Base-by-base conservation (phyloP, 306 rosid species). In the Vigna reflexopilosa region DNA sequence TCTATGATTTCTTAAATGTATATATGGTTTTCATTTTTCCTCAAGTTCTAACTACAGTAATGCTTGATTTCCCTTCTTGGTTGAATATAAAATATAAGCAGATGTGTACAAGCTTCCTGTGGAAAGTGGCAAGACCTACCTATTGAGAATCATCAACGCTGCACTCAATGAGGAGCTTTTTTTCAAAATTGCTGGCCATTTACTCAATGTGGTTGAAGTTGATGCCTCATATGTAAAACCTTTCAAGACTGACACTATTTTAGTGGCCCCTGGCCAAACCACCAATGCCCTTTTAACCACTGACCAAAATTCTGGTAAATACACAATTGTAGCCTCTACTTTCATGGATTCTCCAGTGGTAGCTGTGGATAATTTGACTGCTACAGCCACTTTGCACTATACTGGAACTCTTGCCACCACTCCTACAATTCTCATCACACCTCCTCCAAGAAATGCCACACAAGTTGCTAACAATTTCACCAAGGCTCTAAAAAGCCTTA, bases 101-200 rank as follows among this genome's bases (percentile, higher is more conserved):
- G 97, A 82, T 14, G 93, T 89, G 28, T 90, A 83, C 82, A 83
- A 74, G 47, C 86, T 93, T 50, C 82, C 86, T 0, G 93, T 88
- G 36, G 64, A 92, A 51, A 78, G 74, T 28, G 93, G 92, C 44
- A 83, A 92, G 72, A 87, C 91, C 15, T 92, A 92, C 82, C 45
- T 92, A 26, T 75, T 92, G 2, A 91, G 97, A 59, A 84, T 91
- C 50, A 81, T 91, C 94, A 91, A 91, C 66, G 97, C 97, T 88
- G 97, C 91, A n/a, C 97, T 91, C 91, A 91, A 92, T 87, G 97
- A 92, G 12, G 97, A 92, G 70, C 89, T 92, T 19, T 92, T 92
- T 82, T 92, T 90, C 85, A 90, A 92, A 75, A 92, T 90, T 62
- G 95, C 97, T 4, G 91, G 93, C 45, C 97, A 92, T 70, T 72